These are phyloP conservation scores for Telopea speciosissima DNA, from an alignment of 177 flowering plant genomes.

Conservation along the genomic window DNA sequence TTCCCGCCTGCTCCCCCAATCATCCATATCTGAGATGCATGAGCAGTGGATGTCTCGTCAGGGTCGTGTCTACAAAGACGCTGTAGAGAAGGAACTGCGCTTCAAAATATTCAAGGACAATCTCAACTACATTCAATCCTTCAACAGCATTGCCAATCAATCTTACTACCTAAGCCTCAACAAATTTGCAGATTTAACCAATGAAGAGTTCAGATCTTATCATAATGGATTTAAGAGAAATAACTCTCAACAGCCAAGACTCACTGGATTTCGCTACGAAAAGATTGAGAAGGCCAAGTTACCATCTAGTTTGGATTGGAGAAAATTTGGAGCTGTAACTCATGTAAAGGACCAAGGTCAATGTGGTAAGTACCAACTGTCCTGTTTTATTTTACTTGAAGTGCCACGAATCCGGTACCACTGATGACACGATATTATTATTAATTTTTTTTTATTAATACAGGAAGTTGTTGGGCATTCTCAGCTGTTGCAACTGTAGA, in stretches of 20 bases:
- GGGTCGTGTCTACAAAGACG: conserved; percentile 18
- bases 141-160: conserved; percentile 5
- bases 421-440: too few relatives aligned
- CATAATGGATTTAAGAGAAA: too few relatives aligned
- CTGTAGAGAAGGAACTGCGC: conserved; percentile 17
- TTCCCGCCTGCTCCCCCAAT: conserved; percentile 14
- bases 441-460: too few relatives aligned
- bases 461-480: conserved; percentile 10
- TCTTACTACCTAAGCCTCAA: conserved; percentile 11
- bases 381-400: too few relatives aligned
- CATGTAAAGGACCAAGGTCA: not conserved
- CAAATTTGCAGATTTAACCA: conserved; percentile 15
- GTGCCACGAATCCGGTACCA: too few relatives aligned
- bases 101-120: conserved; percentile 17
- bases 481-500: conserved; percentile 5
- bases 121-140: conserved; percentile 7
- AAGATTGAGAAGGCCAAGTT: too few relatives aligned
- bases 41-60: conserved; percentile 31
- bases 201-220: conserved; percentile 3
- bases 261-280: too few relatives aligned
- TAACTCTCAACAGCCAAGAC: too few relatives aligned
- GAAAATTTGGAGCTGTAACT: not conserved
- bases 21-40: conserved; percentile 25
- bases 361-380: not conserved
- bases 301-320: not conserved